phyloP scores from a whole-genome alignment of 2,329 filamentous ascomycete species.

The Sporothrix pseudoabietina region DNA sequence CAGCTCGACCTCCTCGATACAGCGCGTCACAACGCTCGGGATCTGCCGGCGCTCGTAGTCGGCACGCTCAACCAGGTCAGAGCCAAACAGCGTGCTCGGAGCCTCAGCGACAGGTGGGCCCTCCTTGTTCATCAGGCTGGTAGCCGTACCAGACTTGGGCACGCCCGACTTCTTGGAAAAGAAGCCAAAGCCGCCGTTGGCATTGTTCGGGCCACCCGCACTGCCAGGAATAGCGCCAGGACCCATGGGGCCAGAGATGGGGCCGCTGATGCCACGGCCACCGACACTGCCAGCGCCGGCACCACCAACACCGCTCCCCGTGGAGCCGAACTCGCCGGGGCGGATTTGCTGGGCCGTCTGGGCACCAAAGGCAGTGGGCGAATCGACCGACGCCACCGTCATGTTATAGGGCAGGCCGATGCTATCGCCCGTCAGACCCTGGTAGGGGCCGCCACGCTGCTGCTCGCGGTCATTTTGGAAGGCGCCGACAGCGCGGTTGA shows the following conservation, averaged over 20 bases:
- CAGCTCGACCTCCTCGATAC: conserved; percentile 94
- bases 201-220: conserved; percentile 38
- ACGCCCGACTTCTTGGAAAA: conserved; percentile 59
- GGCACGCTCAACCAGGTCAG: conserved; percentile 80
- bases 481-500: conserved; percentile 86
- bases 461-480: conserved; percentile 60
- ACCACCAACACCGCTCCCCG: conserved; percentile 15
- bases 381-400: conserved; percentile 60
- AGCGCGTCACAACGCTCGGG: conserved; percentile 85
- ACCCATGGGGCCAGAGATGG: conserved; percentile 8
- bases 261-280: conserved; percentile 23
- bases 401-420: conserved; percentile 73
- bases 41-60: conserved; percentile 89
- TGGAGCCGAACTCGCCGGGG: conserved; percentile 8
- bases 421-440: conserved; percentile 61
- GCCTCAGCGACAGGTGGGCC: conserved; percentile 50
- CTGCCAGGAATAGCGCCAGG: conserved; percentile 33
- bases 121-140: conserved; percentile 44
- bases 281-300: conserved; percentile 3
- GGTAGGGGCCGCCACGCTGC: conserved; percentile 51
- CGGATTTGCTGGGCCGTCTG: conserved; percentile 39
- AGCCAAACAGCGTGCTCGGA: conserved; percentile 74
- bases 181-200: conserved; percentile 65
- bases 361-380: conserved; percentile 43
- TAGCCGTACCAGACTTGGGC: conserved; percentile 54